Conservation (phyloP, 306 rosid genomes). For the Psophocarpus tetragonolobus region DNA sequence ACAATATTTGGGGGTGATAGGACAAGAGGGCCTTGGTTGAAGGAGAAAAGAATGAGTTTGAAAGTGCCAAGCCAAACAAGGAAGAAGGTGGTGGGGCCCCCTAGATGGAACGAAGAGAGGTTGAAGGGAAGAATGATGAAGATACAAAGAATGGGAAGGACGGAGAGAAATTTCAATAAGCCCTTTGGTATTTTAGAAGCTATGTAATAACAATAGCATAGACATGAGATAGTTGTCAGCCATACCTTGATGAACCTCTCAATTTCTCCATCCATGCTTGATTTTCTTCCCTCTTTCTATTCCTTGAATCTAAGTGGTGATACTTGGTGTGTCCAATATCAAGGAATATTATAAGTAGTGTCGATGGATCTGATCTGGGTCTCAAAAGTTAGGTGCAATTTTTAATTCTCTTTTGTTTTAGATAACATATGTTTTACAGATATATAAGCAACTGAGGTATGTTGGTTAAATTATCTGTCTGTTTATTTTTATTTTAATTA, state of each 20-base stretch:
- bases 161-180: slow-evolving; percentile 34
- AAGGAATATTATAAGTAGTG: not conserved
- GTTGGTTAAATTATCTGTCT: no score
- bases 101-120: slow-evolving; percentile 39
- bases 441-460: no score
- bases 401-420: not conserved
- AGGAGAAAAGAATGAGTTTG: slow-evolving; percentile 53
- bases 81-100: slow-evolving; percentile 45
- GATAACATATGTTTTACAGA: not conserved
- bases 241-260: slow-evolving; percentile 45
- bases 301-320: not conserved
- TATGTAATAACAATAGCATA: slow-evolving; percentile 46
- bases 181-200: slow-evolving; percentile 43
- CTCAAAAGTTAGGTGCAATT: not conserved
- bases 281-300: no score
- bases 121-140: slow-evolving; percentile 42
- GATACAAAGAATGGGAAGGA: slow-evolving; percentile 45
- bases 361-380: not conserved
- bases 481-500: no score
- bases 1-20: slow-evolving; percentile 38
- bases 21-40: slow-evolving; percentile 56
- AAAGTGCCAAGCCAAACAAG: slow-evolving; percentile 53
- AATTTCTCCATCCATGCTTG: slow-evolving; percentile 36
- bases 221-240: slow-evolving; percentile 30
- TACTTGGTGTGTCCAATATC: not conserved